Percentiles rank a stretch among this genome's conserved stretches.
Conservation (phyloP, 768 basidiomycete genomes). For the Lactifluus hygrophoroides region DNA sequence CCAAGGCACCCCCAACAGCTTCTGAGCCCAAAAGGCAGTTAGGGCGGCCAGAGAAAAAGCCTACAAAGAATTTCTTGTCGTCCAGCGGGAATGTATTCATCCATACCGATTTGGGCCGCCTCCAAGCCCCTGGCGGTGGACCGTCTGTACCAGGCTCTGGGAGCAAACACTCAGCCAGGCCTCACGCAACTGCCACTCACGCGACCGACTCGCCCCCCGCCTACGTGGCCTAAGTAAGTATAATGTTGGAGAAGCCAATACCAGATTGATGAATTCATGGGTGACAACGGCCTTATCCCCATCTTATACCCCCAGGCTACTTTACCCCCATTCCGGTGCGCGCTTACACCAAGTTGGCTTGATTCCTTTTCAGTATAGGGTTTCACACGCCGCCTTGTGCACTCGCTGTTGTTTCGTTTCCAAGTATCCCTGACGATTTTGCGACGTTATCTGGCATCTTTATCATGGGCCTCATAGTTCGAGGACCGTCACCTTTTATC, state of each 20-base stretch:
- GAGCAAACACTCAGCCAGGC: not conserved
- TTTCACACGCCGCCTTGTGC: not conserved
- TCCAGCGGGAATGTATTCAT: not conserved
- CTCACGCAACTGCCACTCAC: not conserved
- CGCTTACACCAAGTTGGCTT: no score
- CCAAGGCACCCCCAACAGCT: not conserved
- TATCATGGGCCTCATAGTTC: not conserved
- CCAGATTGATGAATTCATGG: not conserved
- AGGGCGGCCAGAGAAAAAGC: not conserved
- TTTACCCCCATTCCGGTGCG: no score
- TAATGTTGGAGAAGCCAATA: not conserved
- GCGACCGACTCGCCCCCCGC: constrained; percentile 6
- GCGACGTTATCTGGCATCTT: not conserved
- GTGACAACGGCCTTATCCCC: not conserved
- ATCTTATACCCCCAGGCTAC: no score
- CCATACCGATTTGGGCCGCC: not conserved
- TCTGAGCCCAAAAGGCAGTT: not conserved
- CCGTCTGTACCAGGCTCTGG: not conserved
- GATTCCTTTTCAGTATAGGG: not conserved
- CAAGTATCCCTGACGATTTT: not conserved
- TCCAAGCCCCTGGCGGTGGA: not conserved
- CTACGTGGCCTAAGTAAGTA: constrained; percentile 9
- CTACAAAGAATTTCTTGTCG: not conserved
- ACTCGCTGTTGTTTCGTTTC: not conserved
- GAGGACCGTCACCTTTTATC: not conserved